These are phyloP conservation scores for Peribolospora baueri DNA, from an alignment of 768 basidiomycete genomes.

Conservation along the genomic window DNA sequence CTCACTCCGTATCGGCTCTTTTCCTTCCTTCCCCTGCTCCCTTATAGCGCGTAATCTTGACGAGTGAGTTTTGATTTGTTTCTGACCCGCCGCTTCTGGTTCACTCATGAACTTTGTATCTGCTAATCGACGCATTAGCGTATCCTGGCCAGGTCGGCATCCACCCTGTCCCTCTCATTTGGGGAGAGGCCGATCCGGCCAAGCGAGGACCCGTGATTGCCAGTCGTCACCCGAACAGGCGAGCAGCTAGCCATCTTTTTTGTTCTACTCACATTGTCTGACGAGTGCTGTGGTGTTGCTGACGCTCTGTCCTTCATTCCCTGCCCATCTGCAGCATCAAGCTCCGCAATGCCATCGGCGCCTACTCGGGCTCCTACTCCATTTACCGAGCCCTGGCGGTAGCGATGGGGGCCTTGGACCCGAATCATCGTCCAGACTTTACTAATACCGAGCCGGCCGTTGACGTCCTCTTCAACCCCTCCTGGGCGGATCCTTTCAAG, in stretches of 20 bases:
- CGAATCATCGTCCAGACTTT: slow-evolving; percentile 34
- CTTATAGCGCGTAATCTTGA: slow-evolving; percentile 56
- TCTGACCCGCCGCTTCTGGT: background rate
- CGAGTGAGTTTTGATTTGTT: slow-evolving; percentile 33
- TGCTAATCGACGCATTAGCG: slow-evolving; percentile 19
- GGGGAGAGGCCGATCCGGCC: slow-evolving; percentile 45
- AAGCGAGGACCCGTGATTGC: slow-evolving; percentile 58
- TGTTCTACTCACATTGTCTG: slow-evolving; percentile 24
- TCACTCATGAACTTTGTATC: slow-evolving; percentile 4
- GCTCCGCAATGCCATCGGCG: slow-evolving; percentile 76
- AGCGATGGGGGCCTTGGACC: slow-evolving; percentile 33
- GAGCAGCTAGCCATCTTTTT: slow-evolving; percentile 14
- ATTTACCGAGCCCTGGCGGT: slow-evolving; percentile 84
- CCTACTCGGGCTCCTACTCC: slow-evolving; percentile 77
- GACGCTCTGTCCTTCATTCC: too few relatives aligned
- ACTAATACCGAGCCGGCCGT: slow-evolving; percentile 64
- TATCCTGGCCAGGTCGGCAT: slow-evolving; percentile 90
- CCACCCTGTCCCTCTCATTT: slow-evolving; percentile 46
- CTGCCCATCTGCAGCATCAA: slow-evolving; percentile 30
- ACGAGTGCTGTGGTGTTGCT: too few relatives aligned
- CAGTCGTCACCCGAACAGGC: too few relatives aligned
- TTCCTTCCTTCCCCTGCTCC: slow-evolving; percentile 6
- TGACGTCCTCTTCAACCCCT: slow-evolving; percentile 43
- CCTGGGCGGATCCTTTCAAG: slow-evolving; percentile 52
- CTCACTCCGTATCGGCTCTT: background rate